Evolutionary conservation across 208 protist species (phyloP), one percentile per base, ranked within the genome.

Genomic region (Trypanosoma melophagium): DNA sequence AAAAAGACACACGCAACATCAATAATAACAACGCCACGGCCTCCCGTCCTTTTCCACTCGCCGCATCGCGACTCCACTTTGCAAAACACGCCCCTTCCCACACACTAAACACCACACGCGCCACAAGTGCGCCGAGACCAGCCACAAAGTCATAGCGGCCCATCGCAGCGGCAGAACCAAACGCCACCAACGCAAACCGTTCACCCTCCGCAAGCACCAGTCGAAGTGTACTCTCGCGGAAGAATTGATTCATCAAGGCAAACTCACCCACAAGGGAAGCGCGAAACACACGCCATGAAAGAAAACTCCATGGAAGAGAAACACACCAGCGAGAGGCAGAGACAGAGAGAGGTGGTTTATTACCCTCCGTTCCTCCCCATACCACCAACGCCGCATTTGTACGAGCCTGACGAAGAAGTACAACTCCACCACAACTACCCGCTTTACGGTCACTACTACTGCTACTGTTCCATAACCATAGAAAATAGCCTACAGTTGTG

Each of bases 71-170:
- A 62, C 83, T 91, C 90, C 93, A 97, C 45, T 77, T 78, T 42
- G 80, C 76, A 55, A 89, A 87, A 64, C 89, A 95, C 22, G 84
- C 81, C 58, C 85, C 92, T 70, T 98, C 93, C 80, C 96, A 95
- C n/a, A 94, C 76, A 19, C 89, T 83, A 51, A 97, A 97, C 21
- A 98, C 62, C 42, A 97, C 76, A 19, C 96, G 84, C 16, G 80
- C 89, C 13, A 94, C 77, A 12, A 97, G 61, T 44, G 92, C 89
- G 47, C 96, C 96, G 10, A 98, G 80, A 67, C 83, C 86, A n/a
- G 74, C 81, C 28, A 97, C 84, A 17, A 95, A 60, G 19, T 93
- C 80, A 57, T 95, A 97, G 49, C 94, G 82, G 13, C 92, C 94
- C 41, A 95, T 90, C 24, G 84, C 83, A n/a, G 76, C 60, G 1